Base-by-base conservation (phyloP, 306 rosid species). In the Citrullus mucosospermus region DNA sequence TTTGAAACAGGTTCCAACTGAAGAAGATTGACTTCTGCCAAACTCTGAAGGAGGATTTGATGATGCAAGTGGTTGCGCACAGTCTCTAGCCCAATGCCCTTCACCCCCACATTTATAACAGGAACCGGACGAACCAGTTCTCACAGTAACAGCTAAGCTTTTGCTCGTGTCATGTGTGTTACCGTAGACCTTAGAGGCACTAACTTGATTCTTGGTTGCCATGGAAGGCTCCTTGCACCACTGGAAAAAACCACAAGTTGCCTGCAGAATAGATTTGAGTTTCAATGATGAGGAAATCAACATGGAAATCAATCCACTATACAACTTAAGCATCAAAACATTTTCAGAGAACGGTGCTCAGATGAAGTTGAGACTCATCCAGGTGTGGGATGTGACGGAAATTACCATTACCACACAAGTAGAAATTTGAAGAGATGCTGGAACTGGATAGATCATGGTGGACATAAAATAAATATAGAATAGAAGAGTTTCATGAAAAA, bases 21-120 rank as follows among this genome's bases (percentile, higher is more conserved):
- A 44, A 36, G 85, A 44, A 36, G 86, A 81, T 53, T 25, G 38
- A 25, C 72, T 79, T 80, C 79, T 82, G n/a, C 82, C 86, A 5
- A 28, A 12, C 57, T 78, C 84, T 30, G 76, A 82, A 5, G 56
- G 18, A 51, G 84, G 59, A 83, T 81, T 82, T 6, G 81, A 63
- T 32, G 87, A 11, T 62, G 84, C 55, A 3, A 6, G 55, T 22
- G 88, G 22, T 30, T 69, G 75, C 6, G 88, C 18, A 38, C 92
- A 88, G 66, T 88, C 90, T 70, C 79, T 81, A 18, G 88, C 92
- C 92, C 92, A 88, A 48, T 88, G 88, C 79, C 92, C 92, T 48
- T 75, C 84, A 67, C 80, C 80, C 57, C 87, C 88, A 48, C 89
- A 86, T 67, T 78, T 89, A 50, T 81, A 86, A 66, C 92, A 85